Percentiles rank a stretch among this genome's conserved stretches.
These are phyloP conservation scores for Lantana camara DNA, from an alignment of 257 asterid species.

Conservation along the genomic window DNA sequence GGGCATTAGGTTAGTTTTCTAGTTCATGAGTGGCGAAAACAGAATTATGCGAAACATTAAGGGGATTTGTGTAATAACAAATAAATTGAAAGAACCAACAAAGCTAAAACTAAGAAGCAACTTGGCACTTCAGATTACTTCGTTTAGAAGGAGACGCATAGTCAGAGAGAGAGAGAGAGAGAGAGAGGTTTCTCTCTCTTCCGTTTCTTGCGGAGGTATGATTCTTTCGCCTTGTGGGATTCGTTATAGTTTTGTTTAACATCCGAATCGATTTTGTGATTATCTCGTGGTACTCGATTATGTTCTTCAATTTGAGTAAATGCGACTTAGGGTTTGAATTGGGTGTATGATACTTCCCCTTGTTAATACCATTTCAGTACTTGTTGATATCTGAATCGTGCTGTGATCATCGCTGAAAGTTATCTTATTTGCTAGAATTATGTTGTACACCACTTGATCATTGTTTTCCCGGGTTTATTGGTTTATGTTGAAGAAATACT, in stretches of 20 bases:
- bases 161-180: slow-evolving; percentile 21
- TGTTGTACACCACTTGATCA: not conserved
- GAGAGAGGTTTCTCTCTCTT: slow-evolving; percentile 27
- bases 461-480: not conserved
- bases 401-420: not conserved
- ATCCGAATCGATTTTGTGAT: too few relatives aligned
- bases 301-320: too few relatives aligned
- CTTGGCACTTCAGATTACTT: slow-evolving; percentile 27
- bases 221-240: not conserved
- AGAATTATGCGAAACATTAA: slow-evolving; percentile 1
- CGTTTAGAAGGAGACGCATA: slow-evolving; percentile 23
- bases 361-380: not conserved
- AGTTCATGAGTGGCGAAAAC: not conserved
- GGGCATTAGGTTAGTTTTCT: not conserved
- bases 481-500: not conserved
- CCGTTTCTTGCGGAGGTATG: slow-evolving; percentile 39
- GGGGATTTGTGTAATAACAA: not conserved
- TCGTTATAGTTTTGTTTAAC: too few relatives aligned
- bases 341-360: not conserved
- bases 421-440: slow-evolving; percentile 18
- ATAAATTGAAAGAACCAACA: not conserved
- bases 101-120: slow-evolving; percentile 25
- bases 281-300: too few relatives aligned
- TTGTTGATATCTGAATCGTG: slow-evolving; percentile 7
- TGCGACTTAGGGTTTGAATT: too few relatives aligned